Base-by-base conservation (phyloP, 805 yeast species). In the Pichia occidentalis region DNA sequence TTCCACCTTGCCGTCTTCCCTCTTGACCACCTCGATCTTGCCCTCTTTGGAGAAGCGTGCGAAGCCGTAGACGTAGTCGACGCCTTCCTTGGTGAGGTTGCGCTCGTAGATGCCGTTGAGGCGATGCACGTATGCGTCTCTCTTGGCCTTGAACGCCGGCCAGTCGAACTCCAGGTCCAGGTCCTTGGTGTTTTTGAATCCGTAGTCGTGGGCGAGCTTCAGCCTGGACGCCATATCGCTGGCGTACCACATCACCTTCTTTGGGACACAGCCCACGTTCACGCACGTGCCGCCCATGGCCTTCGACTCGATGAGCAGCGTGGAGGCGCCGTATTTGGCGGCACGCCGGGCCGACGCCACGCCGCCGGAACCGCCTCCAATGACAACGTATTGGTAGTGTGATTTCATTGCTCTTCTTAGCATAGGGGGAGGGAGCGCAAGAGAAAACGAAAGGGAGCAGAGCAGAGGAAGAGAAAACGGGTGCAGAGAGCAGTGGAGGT, bases 351-450 rank as follows among this genome's bases (percentile, higher is more conserved):
- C 94, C 16, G 94, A 80, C n/a, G 98, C 96, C 31, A 92, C 97
- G 50, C 99, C 99, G 32, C 97, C 99, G 25, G 96, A 86, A 11
- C 99, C 99, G 42, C 98, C 99, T 36, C 99, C 99, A 49, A 92
- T 92, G 42, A 92, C 98, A 36, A 92, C 67, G 59, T 85, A 90
- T 55, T 92, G 87, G 70, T 78, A 92, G 59, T 85, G 90, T 35
- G 65, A 57, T 34, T 57, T 57, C 64, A 60, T 59, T 24, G 53
- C 45, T 32, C 42, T 53, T 29, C 19, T 35, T 3, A 37, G 36
- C 36, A 31, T 37, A 21, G 20, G 32, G 17, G 24, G n/a, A n/a
- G n/a, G n/a, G n/a, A n/a, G n/a, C n/a, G n/a, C n/a, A n/a, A n/a
- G n/a, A n/a, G n/a, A n/a, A n/a, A n/a, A n/a, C n/a, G n/a, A n/a